Evolutionary conservation across 768 basidiomycete genomes (phyloP).

Genomic region (Tulasnella sp.): DNA sequence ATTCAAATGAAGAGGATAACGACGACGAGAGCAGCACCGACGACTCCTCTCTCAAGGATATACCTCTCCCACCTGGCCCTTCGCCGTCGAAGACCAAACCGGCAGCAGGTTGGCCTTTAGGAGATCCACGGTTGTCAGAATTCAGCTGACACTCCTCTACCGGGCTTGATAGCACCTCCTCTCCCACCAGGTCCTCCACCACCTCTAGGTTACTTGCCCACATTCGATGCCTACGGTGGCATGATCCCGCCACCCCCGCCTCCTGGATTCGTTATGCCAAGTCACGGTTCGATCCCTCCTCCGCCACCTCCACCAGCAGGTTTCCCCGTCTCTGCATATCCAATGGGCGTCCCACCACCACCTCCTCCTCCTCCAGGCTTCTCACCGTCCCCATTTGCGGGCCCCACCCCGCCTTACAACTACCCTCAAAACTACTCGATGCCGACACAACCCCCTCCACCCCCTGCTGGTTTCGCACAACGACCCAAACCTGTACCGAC

Average conservation of each 20-base stretch:
- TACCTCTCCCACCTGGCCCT: slow-evolving; percentile 78
- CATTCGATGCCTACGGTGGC: slow-evolving; percentile 22
- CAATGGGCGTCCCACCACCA: background rate
- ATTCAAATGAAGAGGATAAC: slow-evolving; percentile 1
- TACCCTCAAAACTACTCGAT: background rate
- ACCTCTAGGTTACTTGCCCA: slow-evolving; percentile 20
- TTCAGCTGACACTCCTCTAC: background rate
- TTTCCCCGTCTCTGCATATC: slow-evolving; percentile 30
- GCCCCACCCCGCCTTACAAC: slow-evolving; percentile 20
- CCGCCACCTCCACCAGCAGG: slow-evolving; percentile 31
- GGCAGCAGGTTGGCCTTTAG: background rate
- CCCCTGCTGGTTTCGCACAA: slow-evolving; percentile 26
- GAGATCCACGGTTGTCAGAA: background rate
- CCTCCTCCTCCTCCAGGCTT: slow-evolving; percentile 52
- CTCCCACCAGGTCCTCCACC: slow-evolving; percentile 24
- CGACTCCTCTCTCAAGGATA: slow-evolving; percentile 53
- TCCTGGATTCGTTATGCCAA: slow-evolving; percentile 23
- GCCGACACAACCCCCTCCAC: slow-evolving; percentile 22
- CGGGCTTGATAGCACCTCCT: slow-evolving; percentile 21
- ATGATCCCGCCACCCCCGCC: slow-evolving; percentile 22
- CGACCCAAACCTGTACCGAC: slow-evolving; percentile 16
- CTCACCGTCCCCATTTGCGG: slow-evolving; percentile 29
- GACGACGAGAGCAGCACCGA: slow-evolving; percentile 28
- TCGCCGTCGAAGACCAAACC: slow-evolving; percentile 30
- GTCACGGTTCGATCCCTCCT: slow-evolving; percentile 15